Evolutionary conservation across 2,329 filamentous ascomycete species (phyloP).

Genomic region (Nemania sp.): DNA sequence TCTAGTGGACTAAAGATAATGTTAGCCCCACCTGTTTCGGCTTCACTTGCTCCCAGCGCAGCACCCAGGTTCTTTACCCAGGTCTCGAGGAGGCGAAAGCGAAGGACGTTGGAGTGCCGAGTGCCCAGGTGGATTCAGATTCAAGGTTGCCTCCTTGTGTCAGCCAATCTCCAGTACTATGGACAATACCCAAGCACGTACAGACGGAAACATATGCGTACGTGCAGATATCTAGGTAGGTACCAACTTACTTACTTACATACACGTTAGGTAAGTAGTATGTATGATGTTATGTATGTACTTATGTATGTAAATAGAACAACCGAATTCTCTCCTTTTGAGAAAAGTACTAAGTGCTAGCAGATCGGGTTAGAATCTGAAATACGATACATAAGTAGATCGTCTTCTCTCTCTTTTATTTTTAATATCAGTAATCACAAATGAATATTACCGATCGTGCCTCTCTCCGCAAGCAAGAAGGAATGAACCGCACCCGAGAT

Average conservation of each 20-base stretch:
- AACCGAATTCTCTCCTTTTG: not conserved
- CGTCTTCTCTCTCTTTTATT: not conserved
- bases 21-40: conserved; percentile 25
- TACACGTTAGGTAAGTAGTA: not conserved
- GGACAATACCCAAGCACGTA: too few species aligned
- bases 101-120: not conserved
- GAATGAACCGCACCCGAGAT: conserved; percentile 23
- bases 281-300: not conserved
- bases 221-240: too few species aligned
- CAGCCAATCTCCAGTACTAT: too few species aligned
- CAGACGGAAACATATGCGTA: too few species aligned
- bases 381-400: not conserved
- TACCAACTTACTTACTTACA: too few species aligned
- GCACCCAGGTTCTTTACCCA: too few species aligned
- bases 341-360: not conserved
- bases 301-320: not conserved
- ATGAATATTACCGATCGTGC: not conserved
- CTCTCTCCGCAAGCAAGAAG: conserved; percentile 2
- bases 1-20: not conserved
- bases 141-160: too few species aligned
- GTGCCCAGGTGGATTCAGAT: not conserved
- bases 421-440: conserved; percentile 3
- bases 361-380: not conserved
- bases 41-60: conserved; percentile 26
- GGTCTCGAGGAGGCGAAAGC: conserved; percentile 3